phyloP scores from a whole-genome alignment of 1,284 basidiomycete species.

The Wallemia ichthyophaga region DNA sequence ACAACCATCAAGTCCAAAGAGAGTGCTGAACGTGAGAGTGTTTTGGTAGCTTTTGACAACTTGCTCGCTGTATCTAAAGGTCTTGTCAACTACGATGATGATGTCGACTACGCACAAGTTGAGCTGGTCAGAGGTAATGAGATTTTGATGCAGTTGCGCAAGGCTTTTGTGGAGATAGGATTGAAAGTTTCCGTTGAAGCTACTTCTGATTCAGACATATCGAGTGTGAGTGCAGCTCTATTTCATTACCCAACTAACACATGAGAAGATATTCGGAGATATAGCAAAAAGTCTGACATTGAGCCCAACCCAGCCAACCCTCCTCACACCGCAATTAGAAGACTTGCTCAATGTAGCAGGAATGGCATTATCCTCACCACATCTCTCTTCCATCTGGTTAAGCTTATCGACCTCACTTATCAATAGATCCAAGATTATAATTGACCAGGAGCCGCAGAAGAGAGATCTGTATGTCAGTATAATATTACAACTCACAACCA shows the following conservation, averaged over 20 bases:
- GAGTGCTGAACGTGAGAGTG: background rate
- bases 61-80: constrained; percentile 32
- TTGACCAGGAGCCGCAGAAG: background rate
- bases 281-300: constrained; percentile 51
- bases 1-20: background rate
- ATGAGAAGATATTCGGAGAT: constrained; percentile 33
- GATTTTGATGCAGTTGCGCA: constrained; percentile 29
- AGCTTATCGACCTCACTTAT: constrained; percentile 43
- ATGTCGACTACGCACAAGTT: constrained; percentile 25
- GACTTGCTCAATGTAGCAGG: constrained; percentile 51
- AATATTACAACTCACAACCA: background rate
- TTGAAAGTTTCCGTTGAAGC: constrained; percentile 32
- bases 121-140: constrained; percentile 30
- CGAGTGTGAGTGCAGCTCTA: constrained; percentile 28
- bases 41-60: constrained; percentile 30
- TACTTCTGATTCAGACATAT: constrained; percentile 43
- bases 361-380: constrained; percentile 29
- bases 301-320: constrained; percentile 34
- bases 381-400: constrained; percentile 53
- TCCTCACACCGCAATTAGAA: constrained; percentile 43
- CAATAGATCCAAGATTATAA: constrained; percentile 29
- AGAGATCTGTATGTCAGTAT: background rate
- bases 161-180: constrained; percentile 29
- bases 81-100: constrained; percentile 40
- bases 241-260: constrained; percentile 1